Base-by-base conservation (phyloP, 2,329 filamentous ascomycete species). In the Gremmenia infestans region DNA sequence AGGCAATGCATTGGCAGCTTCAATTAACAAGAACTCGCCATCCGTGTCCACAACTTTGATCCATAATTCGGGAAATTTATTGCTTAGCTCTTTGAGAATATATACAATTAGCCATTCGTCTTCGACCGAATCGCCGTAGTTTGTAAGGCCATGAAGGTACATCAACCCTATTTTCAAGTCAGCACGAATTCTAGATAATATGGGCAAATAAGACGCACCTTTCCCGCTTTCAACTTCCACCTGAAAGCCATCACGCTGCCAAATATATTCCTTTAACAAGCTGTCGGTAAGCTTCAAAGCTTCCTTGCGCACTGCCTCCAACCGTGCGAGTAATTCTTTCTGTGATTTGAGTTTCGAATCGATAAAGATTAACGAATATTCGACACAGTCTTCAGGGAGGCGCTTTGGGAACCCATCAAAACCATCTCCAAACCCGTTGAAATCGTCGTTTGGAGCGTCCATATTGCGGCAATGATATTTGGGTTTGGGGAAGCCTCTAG, bases 101-200 rank as follows among this genome's bases (percentile, higher is more conserved):
- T 92, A 96, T 19, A 97, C 92, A 57, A 97, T 86, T 5, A 97
- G 81, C 95, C 94, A 99, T 75, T 99, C 95, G 66, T 99, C 94
- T 67, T 96, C 93, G 4, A 97, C 86, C 0, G 91, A 94, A 72
- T 99, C 95, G 8, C 93, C 92, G 67, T 91, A 97, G 69, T 93
- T 89, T 0, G 91, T 94, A 51, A 79, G 77, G 19, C 93, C 93
- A 60, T 83, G 81, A 5, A 99, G 79, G 60, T 86, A 85, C n/a
- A 77, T 68, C 8, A 83, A 68, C 1, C 78, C 80, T 80, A 42
- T 35, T 28, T 57, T 54, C 15, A 61, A 52, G 19, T 50, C 45
- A 50, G 36, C 36, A 46, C 39, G 47, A 48, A 8, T 42, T 45
- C 11, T 23, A 51, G 36, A 54, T 55, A 61, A 3, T 61, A 52